Evolutionary conservation across 495 filamentous ascomycete genomes (phyloP).

Genomic region (Daldinia caldariorum): DNA sequence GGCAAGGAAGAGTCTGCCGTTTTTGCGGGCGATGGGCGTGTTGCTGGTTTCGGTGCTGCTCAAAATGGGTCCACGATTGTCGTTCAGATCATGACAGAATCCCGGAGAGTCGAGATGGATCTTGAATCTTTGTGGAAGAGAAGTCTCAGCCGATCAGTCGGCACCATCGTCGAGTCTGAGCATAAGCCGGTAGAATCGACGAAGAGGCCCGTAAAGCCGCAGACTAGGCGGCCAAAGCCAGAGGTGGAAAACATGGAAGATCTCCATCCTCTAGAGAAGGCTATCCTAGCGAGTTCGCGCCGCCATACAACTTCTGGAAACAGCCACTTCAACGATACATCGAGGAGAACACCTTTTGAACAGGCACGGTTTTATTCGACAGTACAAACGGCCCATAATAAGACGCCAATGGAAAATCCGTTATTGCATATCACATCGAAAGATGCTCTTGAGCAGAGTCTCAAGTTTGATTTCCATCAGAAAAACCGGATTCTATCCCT

Average conservation of each 20-base stretch:
- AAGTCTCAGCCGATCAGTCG: slow-evolving; percentile 56
- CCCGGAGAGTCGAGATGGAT: slow-evolving; percentile 83
- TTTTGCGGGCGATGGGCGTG: slow-evolving; percentile 54
- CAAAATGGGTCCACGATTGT: slow-evolving; percentile 70
- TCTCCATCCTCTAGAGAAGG: slow-evolving; percentile 44
- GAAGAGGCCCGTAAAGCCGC: background rate
- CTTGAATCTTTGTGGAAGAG: slow-evolving; percentile 82
- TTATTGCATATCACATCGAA: slow-evolving; percentile 26
- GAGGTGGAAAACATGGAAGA: slow-evolving; percentile 38
- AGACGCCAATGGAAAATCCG: slow-evolving; percentile 8
- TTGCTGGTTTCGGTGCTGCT: slow-evolving; percentile 80
- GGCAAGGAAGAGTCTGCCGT: slow-evolving; percentile 54
- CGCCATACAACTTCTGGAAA: slow-evolving; percentile 14
- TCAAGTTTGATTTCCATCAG: slow-evolving; percentile 40
- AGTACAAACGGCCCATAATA: background rate
- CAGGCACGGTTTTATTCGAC: slow-evolving; percentile 40
- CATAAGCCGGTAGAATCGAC: background rate
- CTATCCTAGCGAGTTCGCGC: slow-evolving; percentile 41
- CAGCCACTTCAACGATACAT: slow-evolving; percentile 24
- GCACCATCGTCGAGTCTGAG: slow-evolving; percentile 27
- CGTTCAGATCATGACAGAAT: slow-evolving; percentile 89
- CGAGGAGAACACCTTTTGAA: slow-evolving; percentile 26
- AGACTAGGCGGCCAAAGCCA: slow-evolving; percentile 7
- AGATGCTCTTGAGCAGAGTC: slow-evolving; percentile 20
- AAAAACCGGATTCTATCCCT: slow-evolving; percentile 42